These are phyloP conservation scores for Zopfochytrium polystomum DNA, from an alignment of 371 early-diverging fungal species.

Conservation along the genomic window DNA sequence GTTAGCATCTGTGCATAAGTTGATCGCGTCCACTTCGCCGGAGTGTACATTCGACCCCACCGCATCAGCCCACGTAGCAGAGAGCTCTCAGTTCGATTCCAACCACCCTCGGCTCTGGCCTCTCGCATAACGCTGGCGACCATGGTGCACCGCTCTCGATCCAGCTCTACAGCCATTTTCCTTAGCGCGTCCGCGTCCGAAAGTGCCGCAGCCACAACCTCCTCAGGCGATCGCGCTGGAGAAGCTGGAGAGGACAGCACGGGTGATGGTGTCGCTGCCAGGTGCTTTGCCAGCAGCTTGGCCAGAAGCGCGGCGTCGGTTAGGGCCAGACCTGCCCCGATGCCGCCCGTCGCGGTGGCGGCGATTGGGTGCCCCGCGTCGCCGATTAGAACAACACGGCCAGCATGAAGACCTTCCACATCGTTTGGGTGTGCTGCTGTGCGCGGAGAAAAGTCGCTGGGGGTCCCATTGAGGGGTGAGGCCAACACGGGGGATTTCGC, in stretches of 20 bases:
- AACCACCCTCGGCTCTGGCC: slow-evolving; percentile 39
- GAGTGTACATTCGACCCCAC: slow-evolving; percentile 24
- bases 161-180: slow-evolving; percentile 27
- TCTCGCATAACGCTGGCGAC: slow-evolving; percentile 33
- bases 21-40: slow-evolving; percentile 23
- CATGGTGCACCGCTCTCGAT: slow-evolving; percentile 26
- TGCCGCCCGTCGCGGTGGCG: slow-evolving; percentile 39
- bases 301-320: slow-evolving; percentile 45
- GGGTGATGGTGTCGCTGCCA: too few relatives aligned
- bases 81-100: slow-evolving; percentile 34
- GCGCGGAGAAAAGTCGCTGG: too few relatives aligned
- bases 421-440: not conserved
- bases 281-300: slow-evolving; percentile 41
- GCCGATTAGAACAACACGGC: slow-evolving; percentile 48
- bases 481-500: too few relatives aligned
- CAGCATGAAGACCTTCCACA: slow-evolving; percentile 31
- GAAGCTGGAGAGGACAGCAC: slow-evolving; percentile 14
- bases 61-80: slow-evolving; percentile 36
- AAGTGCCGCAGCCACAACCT: too few relatives aligned
- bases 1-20: slow-evolving; percentile 32
- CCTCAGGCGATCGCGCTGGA: too few relatives aligned
- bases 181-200: not conserved
- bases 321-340: slow-evolving; percentile 45
- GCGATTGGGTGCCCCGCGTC: slow-evolving; percentile 52
- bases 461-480: too few relatives aligned